Conservation (phyloP, 1,284 basidiomycete species). For the Austroboletus novae-zelandiae region DNA sequence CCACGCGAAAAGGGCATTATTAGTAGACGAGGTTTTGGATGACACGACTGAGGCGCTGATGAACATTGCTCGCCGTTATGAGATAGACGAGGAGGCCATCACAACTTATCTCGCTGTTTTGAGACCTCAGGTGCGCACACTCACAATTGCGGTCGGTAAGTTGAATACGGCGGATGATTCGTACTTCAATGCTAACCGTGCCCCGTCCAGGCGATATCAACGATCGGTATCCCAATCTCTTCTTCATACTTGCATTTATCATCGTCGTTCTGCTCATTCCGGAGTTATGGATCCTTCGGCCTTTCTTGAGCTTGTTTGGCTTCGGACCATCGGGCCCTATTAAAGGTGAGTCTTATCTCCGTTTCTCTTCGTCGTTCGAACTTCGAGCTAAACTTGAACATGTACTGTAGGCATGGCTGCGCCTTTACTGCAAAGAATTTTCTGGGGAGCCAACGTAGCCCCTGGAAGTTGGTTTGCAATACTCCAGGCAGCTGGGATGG, state of each 20-base stretch:
- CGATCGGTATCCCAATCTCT: slow-evolving; percentile 9
- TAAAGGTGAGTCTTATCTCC: slow-evolving; percentile 8
- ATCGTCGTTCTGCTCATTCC: slow-evolving; percentile 9
- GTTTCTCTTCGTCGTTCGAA: no score
- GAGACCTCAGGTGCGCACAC: background rate
- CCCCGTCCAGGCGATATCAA: slow-evolving; percentile 12
- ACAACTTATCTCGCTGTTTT: slow-evolving; percentile 1
- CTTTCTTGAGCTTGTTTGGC: slow-evolving; percentile 11
- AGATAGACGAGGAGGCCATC: background rate
- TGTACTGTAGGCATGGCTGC: slow-evolving; percentile 9
- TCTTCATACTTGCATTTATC: slow-evolving; percentile 6
- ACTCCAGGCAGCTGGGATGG: slow-evolving; percentile 19
- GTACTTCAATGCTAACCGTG: no score
- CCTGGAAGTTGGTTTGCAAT: slow-evolving; percentile 9
- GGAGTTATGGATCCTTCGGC: slow-evolving; percentile 11
- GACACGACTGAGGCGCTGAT: background rate
- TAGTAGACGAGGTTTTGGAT: slow-evolving; percentile 10
- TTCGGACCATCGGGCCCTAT: slow-evolving; percentile 17
- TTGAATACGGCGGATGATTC: background rate
- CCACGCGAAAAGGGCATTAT: background rate
- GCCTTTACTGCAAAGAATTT: slow-evolving; percentile 8
- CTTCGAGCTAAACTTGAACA: background rate
- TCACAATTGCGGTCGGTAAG: slow-evolving; percentile 12
- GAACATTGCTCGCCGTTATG: background rate
- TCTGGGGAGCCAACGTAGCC: slow-evolving; percentile 11